These are phyloP conservation scores for Adenanthera pavonina DNA, from an alignment of 306 rosid species.

Conservation along the genomic window DNA sequence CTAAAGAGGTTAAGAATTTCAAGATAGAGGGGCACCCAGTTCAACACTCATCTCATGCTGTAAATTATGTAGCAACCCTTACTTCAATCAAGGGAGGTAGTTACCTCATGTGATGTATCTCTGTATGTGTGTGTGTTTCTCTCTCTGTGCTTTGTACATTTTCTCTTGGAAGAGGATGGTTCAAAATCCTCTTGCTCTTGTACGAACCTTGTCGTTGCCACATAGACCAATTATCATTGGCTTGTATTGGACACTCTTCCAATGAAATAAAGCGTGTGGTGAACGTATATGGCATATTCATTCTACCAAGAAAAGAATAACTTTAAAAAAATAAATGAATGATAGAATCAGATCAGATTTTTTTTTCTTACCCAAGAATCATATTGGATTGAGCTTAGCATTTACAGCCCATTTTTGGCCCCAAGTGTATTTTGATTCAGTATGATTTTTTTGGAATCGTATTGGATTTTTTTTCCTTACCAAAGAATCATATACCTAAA, in stretches of 20 bases:
- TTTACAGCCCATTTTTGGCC: too few relatives aligned
- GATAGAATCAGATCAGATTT: too few relatives aligned
- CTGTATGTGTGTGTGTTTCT: neutral
- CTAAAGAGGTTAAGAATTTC: conserved; percentile 7
- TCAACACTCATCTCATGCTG: conserved; percentile 30
- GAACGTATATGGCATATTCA: too few relatives aligned
- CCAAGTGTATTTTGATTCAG: too few relatives aligned
- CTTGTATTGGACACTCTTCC: neutral
- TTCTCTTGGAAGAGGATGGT: neutral
- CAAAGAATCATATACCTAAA: too few relatives aligned
- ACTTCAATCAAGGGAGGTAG: conserved; percentile 18
- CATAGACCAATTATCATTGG: neutral
- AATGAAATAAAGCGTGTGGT: neutral
- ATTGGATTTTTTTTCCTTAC: too few relatives aligned
- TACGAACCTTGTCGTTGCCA: neutral
- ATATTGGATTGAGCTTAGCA: too few relatives aligned
- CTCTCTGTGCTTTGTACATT: neutral
- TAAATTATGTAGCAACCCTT: conserved; percentile 34
- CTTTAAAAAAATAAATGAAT: too few relatives aligned
- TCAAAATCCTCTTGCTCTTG: neutral
- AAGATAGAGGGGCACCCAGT: neutral
- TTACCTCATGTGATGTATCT: conserved; percentile 18
- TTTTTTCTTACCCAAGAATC: too few relatives aligned
- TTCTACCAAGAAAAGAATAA: too few relatives aligned
- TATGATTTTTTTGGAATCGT: too few relatives aligned